Percentiles rank a stretch among this genome's conserved stretches.
Evolutionary conservation across 495 filamentous ascomycete species (phyloP).

Genomic region (Penicillium arizonense): DNA sequence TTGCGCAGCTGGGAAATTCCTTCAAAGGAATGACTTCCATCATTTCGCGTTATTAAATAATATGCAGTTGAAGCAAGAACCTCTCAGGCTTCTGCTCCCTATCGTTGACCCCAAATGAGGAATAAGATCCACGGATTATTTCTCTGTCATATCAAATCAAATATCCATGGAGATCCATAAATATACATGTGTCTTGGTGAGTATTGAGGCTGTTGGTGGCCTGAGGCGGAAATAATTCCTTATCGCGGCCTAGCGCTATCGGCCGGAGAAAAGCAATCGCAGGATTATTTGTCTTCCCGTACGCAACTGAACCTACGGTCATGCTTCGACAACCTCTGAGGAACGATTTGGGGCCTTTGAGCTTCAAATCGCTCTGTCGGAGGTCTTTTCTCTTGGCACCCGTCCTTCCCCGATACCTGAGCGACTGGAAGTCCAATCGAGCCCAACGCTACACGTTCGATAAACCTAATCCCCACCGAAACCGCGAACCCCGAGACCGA

Average conservation of each 20-base stretch:
- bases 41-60: not conserved
- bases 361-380: constrained; percentile 7
- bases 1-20: constrained; percentile 69
- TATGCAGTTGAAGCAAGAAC: not conserved
- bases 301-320: constrained; percentile 5
- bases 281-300: constrained; percentile 6
- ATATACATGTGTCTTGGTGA: no score
- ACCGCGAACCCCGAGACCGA: not conserved
- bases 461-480: not conserved
- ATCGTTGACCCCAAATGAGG: no score
- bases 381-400: constrained; percentile 8
- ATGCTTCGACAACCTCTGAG: constrained; percentile 28
- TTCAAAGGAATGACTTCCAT: constrained; percentile 17
- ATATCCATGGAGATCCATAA: no score
- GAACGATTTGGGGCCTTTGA: constrained; percentile 14
- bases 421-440: constrained; percentile 11
- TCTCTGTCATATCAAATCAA: no score
- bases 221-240: constrained; percentile 5
- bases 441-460: not conserved
- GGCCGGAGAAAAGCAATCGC: constrained; percentile 9
- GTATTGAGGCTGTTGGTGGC: not conserved
- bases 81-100: not conserved
- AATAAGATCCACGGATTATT: no score
- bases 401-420: constrained; percentile 20
- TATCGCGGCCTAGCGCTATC: constrained; percentile 13